Conservation (phyloP, 2,329 filamentous ascomycete species). For the Fusarium sp. region DNA sequence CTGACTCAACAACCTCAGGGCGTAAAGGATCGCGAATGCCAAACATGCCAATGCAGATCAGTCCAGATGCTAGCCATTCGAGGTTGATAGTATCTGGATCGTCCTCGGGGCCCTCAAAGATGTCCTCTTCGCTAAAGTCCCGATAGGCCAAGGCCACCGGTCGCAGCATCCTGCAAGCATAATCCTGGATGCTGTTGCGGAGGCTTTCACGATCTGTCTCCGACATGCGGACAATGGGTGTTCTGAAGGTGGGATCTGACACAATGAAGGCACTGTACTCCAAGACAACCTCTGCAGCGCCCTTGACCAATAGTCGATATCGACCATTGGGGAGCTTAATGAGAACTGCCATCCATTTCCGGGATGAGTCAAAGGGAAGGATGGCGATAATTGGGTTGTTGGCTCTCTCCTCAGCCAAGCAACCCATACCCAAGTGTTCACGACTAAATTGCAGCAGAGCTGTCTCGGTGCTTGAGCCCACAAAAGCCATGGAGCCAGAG, state of each 20-base stretch:
- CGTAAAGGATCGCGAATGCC: conserved; percentile 75
- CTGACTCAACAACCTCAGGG: conserved; percentile 68
- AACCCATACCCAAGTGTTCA: conserved; percentile 60
- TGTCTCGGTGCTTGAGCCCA: conserved; percentile 68
- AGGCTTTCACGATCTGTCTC: conserved; percentile 49
- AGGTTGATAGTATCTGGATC: conserved; percentile 50
- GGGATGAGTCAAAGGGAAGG: conserved; percentile 65
- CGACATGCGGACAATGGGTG: conserved; percentile 44
- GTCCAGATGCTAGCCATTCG: conserved; percentile 63
- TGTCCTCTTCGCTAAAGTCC: conserved; percentile 78
- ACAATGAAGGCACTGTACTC: conserved; percentile 57
- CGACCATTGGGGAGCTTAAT: conserved; percentile 58
- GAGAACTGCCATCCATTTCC: conserved; percentile 69
- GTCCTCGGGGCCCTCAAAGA: conserved; percentile 61
- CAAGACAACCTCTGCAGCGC: conserved; percentile 67
- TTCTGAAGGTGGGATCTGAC: conserved; percentile 56
- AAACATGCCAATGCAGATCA: conserved; percentile 78
- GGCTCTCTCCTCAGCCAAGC: conserved; percentile 58
- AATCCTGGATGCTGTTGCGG: conserved; percentile 55
- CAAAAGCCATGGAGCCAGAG: conserved; percentile 52
- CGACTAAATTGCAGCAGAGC: conserved; percentile 63
- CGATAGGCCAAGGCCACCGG: conserved; percentile 81
- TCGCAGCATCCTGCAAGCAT: conserved; percentile 76
- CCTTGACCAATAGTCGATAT: conserved; percentile 67
- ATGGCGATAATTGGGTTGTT: conserved; percentile 60